phyloP scores from a whole-genome alignment of 2,329 filamentous ascomycete genomes.

The Acrodontium crateriforme region DNA sequence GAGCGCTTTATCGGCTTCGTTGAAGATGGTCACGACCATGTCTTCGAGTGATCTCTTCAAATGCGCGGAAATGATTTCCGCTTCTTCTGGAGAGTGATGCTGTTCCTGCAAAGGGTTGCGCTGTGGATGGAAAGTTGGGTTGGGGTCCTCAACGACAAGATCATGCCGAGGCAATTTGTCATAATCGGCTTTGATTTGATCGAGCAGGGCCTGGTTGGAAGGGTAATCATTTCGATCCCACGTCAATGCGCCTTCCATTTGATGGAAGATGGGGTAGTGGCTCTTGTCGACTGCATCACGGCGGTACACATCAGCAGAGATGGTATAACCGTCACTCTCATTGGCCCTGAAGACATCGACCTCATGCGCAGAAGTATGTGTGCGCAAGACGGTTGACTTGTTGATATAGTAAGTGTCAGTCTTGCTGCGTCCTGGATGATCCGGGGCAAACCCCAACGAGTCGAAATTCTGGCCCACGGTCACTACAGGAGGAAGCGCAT shows the following conservation, averaged over 20 bases:
- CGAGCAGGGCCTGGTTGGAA: conserved; percentile 39
- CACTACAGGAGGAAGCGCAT: conserved; percentile 69
- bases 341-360: conserved; percentile 64
- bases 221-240: conserved; percentile 61
- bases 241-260: conserved; percentile 89
- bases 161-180: conserved; percentile 57
- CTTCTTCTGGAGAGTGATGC: conserved; percentile 61
- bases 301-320: conserved; percentile 89
- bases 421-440: conserved; percentile 75
- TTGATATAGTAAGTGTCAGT: conserved; percentile 97
- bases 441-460: conserved; percentile 75
- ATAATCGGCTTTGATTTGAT: conserved; percentile 57
- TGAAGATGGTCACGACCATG: conserved; percentile 82
- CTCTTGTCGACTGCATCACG: conserved; percentile 88
- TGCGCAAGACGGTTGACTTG: conserved; percentile 66
- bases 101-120: conserved; percentile 68
- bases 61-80: conserved; percentile 69
- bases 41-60: conserved; percentile 80
- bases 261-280: conserved; percentile 95
- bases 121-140: conserved; percentile 61
- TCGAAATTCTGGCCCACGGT: conserved; percentile 85
- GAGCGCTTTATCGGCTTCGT: conserved; percentile 56
- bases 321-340: conserved; percentile 65
- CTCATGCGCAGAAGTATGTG: conserved; percentile 91
- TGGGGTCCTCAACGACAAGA: conserved; percentile 69